Percentiles rank a stretch among this genome's conserved stretches.
phyloP scores from a whole-genome alignment of 2,329 filamentous ascomycete genomes.

The Biscogniauxia sp. region DNA sequence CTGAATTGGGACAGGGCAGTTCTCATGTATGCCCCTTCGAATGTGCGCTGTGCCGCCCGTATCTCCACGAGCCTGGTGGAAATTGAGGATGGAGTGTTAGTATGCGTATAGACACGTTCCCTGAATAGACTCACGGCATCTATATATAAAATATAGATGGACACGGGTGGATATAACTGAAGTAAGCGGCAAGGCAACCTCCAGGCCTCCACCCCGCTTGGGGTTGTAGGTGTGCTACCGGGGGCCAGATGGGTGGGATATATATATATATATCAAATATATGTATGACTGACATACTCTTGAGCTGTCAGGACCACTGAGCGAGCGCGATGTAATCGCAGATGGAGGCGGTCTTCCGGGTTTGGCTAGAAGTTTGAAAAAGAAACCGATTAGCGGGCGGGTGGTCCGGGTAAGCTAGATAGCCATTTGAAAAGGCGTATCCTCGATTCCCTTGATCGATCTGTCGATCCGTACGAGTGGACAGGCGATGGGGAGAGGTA shows the following conservation, averaged over 20 bases:
- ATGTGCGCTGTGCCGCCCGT: slow-evolving; percentile 90
- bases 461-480: not conserved
- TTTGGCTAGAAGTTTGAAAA: slow-evolving; percentile 24
- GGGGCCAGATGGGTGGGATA: not conserved
- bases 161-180: not conserved
- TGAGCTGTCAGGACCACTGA: slow-evolving; percentile 77
- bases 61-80: slow-evolving; percentile 74
- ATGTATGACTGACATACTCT: slow-evolving; percentile 54
- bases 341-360: slow-evolving; percentile 57
- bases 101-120: not conserved
- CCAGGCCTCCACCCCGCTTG: not conserved
- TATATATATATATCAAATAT: not conserved
- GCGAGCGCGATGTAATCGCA: slow-evolving; percentile 79
- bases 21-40: slow-evolving; percentile 94
- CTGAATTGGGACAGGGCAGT: slow-evolving; percentile 94
- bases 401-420: not conserved
- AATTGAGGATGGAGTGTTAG: not conserved
- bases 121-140: not conserved
- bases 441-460: not conserved
- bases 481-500: not conserved
- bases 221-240: not conserved
- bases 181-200: not conserved
- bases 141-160: not conserved
- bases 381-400: slow-evolving; percentile 7
- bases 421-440: not conserved